Conservation (phyloP, 2,329 filamentous ascomycete species). For the Calonectria naviculata region DNA sequence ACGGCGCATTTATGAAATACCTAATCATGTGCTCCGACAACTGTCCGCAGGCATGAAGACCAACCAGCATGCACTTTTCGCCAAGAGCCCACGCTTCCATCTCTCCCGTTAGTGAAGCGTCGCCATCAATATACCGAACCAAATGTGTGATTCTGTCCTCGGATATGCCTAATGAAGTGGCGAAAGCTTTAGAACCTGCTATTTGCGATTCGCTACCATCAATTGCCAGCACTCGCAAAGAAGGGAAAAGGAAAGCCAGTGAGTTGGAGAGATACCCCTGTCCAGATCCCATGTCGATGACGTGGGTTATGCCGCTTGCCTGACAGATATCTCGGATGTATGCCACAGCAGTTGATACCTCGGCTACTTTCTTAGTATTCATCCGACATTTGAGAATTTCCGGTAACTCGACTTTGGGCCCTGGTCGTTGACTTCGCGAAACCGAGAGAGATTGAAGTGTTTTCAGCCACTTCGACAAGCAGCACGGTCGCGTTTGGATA, state of each 20-base stretch:
- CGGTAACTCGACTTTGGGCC: conserved; percentile 28
- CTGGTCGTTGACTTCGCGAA: conserved; percentile 33
- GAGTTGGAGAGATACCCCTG: conserved; percentile 45
- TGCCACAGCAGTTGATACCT: conserved; percentile 41
- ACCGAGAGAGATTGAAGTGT: conserved; percentile 37
- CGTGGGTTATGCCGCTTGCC: conserved; percentile 34
- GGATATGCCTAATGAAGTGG: conserved; percentile 35
- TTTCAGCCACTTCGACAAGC: conserved; percentile 37
- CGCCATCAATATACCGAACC: conserved; percentile 43
- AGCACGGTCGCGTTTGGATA: conserved; percentile 26
- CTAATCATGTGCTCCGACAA: conserved; percentile 47
- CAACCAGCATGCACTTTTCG: conserved; percentile 44
- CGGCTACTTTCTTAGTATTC: conserved; percentile 45
- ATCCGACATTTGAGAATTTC: conserved; percentile 37
- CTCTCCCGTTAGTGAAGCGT: conserved; percentile 27
- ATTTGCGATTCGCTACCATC: conserved; percentile 46
- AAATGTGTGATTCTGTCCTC: conserved; percentile 35
- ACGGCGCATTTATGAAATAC: conserved; percentile 38
- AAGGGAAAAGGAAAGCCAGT: conserved; percentile 43
- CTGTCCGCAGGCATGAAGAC: conserved; percentile 46
- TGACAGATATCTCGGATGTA: conserved; percentile 40
- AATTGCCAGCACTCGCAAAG: conserved; percentile 42
- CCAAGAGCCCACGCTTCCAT: conserved; percentile 42
- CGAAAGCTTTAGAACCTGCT: conserved; percentile 38
- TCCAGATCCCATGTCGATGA: conserved; percentile 42